Evolutionary conservation across 2,329 filamentous ascomycete genomes (phyloP).

Genomic region (Purpureocillium takamizusanense): DNA sequence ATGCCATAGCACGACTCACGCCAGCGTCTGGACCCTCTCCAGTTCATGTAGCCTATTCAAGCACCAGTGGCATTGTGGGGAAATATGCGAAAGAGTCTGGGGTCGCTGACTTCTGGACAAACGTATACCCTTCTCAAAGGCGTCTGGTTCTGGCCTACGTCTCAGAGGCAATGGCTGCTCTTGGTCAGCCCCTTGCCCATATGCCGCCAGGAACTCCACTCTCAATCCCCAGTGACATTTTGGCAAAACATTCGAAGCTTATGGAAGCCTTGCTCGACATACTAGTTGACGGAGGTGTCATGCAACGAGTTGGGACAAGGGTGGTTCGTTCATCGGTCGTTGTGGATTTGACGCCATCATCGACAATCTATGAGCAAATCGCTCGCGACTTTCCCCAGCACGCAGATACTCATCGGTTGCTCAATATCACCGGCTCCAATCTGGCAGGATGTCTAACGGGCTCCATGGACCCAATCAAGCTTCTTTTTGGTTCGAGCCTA

Average conservation of each 20-base stretch:
- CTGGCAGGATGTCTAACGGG: not conserved
- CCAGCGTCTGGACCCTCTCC: too few species aligned
- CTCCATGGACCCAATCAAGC: not conserved
- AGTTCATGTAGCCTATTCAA: too few species aligned
- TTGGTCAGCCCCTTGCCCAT: not conserved
- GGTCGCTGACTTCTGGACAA: not conserved
- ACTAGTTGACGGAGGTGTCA: not conserved
- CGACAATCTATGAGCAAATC: not conserved
- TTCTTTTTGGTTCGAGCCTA: not conserved
- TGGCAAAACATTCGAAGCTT: not conserved
- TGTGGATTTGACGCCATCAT: not conserved
- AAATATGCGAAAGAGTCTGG: not conserved
- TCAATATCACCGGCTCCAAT: not conserved
- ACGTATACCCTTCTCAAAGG: not conserved
- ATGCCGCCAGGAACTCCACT: not conserved
- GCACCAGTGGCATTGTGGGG: not conserved
- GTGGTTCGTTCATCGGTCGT: not conserved
- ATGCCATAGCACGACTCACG: too few species aligned
- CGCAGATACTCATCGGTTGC: not conserved
- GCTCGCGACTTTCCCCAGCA: not conserved
- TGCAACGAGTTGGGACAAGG: not conserved
- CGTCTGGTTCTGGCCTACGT: not conserved
- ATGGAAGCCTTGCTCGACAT: not conserved
- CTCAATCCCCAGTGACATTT: not conserved
- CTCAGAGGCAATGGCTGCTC: not conserved